Conservation (phyloP, 805 yeast species). For the Teunomyces cretensis region DNA sequence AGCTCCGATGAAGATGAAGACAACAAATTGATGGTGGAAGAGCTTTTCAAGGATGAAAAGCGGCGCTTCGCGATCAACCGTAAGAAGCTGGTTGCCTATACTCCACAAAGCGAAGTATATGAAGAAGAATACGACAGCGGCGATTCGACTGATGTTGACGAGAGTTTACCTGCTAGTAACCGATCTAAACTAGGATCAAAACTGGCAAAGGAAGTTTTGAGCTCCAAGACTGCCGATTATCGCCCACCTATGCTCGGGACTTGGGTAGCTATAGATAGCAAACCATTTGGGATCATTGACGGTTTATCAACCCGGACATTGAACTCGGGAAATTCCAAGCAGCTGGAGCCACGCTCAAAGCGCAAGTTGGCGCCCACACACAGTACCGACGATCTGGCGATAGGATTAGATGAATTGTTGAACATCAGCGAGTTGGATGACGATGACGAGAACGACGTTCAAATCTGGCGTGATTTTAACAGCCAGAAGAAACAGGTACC, state of each 20-base stretch:
- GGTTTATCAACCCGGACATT: conserved; percentile 88
- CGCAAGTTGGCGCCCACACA: conserved; percentile 5
- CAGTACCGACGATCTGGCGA: conserved; percentile 36
- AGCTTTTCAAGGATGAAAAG: conserved; percentile 20
- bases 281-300: conserved; percentile 92
- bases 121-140: conserved; percentile 58
- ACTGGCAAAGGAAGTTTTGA: conserved; percentile 90
- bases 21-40: conserved; percentile 19
- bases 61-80: not conserved
- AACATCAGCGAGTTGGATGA: conserved; percentile 88
- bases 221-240: conserved; percentile 79
- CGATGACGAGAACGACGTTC: conserved; percentile 56
- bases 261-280: conserved; percentile 76
- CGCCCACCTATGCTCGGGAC: conserved; percentile 92
- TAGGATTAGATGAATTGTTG: conserved; percentile 72
- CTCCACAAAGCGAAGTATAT: conserved; percentile 1
- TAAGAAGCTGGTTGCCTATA: conserved; percentile 2
- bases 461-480: conserved; percentile 47
- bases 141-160: conserved; percentile 93
- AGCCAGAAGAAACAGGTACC: conserved; percentile 59
- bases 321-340: conserved; percentile 20
- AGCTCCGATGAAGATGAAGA: conserved; percentile 24
- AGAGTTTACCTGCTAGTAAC: conserved; percentile 60
- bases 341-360: conserved; percentile 17
- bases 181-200: conserved; percentile 60